Evolutionary conservation across 208 protist species (phyloP).

Genomic region (Trichomonas gallinae): DNA sequence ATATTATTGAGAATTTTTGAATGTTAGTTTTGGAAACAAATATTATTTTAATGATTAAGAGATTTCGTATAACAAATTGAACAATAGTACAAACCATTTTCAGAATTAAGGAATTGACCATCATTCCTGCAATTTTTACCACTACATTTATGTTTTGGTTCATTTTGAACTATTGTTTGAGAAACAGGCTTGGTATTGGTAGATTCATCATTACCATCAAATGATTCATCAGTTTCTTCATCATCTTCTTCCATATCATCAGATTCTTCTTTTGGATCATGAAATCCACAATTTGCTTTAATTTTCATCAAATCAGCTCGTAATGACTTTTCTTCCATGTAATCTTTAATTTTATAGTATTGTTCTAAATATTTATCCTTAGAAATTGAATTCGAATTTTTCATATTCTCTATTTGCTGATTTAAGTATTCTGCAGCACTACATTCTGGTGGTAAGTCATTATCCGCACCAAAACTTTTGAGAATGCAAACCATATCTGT

Average conservation of each 20-base stretch:
- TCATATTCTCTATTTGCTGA: background rate
- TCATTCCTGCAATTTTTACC: background rate
- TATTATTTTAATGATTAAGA: too few relatives aligned
- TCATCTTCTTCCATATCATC: background rate
- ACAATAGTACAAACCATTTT: background rate
- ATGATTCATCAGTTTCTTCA: background rate
- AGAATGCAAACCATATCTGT: background rate
- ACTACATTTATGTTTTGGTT: background rate
- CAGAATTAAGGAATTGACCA: background rate
- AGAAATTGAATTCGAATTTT: background rate
- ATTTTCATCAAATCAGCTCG: background rate
- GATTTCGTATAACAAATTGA: background rate
- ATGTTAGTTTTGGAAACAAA: too few relatives aligned
- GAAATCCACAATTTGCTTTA: background rate
- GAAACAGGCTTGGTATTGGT: background rate
- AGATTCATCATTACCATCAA: background rate
- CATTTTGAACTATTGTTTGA: background rate
- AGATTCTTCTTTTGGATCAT: background rate
- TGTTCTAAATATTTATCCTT: background rate
- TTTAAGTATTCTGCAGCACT: background rate
- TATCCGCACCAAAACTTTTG: background rate
- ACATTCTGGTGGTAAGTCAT: background rate
- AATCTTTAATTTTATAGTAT: background rate
- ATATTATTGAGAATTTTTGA: too few relatives aligned
- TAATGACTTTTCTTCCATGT: background rate